Conservation (phyloP, 2,329 filamentous ascomycete species). For the Reticulascus tulasneorum region DNA sequence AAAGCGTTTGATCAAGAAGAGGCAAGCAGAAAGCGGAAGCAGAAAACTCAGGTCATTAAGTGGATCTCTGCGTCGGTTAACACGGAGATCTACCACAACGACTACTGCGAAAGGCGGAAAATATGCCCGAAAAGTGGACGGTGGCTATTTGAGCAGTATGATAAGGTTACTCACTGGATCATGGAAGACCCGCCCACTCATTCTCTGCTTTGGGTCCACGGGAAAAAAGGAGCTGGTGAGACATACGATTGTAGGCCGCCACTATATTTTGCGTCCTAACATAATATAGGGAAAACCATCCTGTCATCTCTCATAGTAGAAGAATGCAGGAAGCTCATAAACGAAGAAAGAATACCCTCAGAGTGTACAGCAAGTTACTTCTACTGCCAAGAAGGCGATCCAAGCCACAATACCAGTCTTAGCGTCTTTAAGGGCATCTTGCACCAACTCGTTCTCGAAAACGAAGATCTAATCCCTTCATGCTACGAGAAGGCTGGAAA, state of each 20-base stretch:
- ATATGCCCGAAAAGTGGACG: constrained; percentile 5
- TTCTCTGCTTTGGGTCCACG: constrained; percentile 27
- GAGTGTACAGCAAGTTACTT: constrained; percentile 29
- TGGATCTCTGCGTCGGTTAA: constrained; percentile 6
- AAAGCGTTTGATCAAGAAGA: neutral
- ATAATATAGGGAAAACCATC: constrained; percentile 34
- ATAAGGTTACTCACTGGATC: constrained; percentile 8
- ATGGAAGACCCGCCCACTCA: constrained; percentile 11
- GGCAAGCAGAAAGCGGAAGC: neutral
- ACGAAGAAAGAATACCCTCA: constrained; percentile 1
- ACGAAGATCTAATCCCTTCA: constrained; percentile 22
- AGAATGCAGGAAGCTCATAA: constrained; percentile 14
- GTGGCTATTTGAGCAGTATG: constrained; percentile 7
- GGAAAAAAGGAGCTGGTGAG: constrained; percentile 30
- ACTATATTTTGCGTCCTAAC: neutral
- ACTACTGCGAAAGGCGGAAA: neutral
- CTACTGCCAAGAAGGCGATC: constrained; percentile 33
- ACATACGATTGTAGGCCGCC: no score
- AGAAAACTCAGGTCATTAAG: constrained; percentile 1
- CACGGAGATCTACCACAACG: constrained; percentile 1
- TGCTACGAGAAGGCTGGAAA: constrained; percentile 22
- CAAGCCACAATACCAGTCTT: constrained; percentile 20
- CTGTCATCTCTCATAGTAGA: constrained; percentile 35
- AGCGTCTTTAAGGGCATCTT: constrained; percentile 27
- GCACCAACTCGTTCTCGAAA: constrained; percentile 23